These are phyloP conservation scores for Panicum virgatum DNA, from an alignment of 202 grass and related monocot species.

Conservation along the genomic window DNA sequence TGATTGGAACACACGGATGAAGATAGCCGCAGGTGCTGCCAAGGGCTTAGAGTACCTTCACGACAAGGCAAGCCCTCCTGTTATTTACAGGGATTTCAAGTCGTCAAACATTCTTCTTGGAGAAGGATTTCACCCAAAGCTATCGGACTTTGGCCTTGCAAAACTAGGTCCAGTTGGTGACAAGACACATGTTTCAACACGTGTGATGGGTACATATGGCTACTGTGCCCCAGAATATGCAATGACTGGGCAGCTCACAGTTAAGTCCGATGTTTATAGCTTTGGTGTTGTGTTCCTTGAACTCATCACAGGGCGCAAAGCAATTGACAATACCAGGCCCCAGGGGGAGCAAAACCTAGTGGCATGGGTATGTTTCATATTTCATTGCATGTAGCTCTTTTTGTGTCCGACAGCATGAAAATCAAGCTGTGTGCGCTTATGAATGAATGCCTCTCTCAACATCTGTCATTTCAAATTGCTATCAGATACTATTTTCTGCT, in stretches of 20 bases:
- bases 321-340: slow-evolving; percentile 81
- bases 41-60: slow-evolving; percentile 96
- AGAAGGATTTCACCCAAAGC: slow-evolving; percentile 84
- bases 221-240: slow-evolving; percentile 99
- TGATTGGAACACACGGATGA: slow-evolving; percentile 97
- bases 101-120: slow-evolving; percentile 97
- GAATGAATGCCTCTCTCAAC: neutral
- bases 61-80: slow-evolving; percentile 83
- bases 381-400: neutral
- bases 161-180: slow-evolving; percentile 98
- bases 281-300: slow-evolving; percentile 98
- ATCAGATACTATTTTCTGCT: neutral
- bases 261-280: slow-evolving; percentile 97
- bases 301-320: slow-evolving; percentile 91
- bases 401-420: neutral
- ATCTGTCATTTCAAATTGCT: neutral
- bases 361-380: slow-evolving; percentile 78
- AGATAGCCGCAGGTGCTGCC: slow-evolving; percentile 96
- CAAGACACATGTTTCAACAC: slow-evolving; percentile 96
- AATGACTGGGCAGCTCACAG: slow-evolving; percentile 94
- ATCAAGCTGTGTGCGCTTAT: neutral
- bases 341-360: slow-evolving; percentile 89
- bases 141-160: slow-evolving; percentile 96
- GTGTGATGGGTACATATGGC: slow-evolving; percentile 98
- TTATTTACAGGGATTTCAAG: slow-evolving; percentile 98